Percentiles rank a stretch among this genome's conserved stretches.
phyloP scores from a whole-genome alignment of 208 protist species.

The Acanthamoeba sp. region DNA sequence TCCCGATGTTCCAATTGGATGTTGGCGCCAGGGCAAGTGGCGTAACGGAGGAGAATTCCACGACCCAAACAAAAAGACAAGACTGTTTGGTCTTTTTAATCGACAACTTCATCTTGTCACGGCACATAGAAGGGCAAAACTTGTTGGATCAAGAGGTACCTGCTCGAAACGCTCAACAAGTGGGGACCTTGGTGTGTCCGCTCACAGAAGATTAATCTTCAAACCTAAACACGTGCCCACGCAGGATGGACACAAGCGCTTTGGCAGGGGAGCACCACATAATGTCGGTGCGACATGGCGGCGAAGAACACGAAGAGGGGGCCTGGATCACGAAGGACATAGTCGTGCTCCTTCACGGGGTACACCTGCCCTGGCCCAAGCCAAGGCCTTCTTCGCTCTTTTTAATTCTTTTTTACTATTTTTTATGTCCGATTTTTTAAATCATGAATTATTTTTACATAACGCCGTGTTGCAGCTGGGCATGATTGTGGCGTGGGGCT shows the following conservation, averaged over 20 bases:
- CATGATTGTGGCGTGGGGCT: conserved; percentile 61
- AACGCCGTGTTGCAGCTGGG: neutral
- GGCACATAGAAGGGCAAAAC: no score
- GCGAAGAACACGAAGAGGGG: conserved; percentile 20
- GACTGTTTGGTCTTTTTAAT: no score
- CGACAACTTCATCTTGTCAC: no score
- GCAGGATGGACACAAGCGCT: neutral
- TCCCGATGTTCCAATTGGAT: neutral
- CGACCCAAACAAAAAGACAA: neutral
- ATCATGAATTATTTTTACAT: neutral
- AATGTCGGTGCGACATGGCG: neutral
- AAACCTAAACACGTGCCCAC: no score
- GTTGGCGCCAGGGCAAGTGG: neutral
- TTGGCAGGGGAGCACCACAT: neutral
- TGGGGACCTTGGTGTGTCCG: no score
- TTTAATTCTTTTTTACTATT: neutral
- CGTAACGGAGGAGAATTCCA: neutral
- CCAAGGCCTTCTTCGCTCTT: no score
- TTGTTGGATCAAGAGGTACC: no score
- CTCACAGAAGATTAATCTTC: no score
- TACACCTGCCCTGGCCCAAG: neutral
- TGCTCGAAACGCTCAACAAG: no score
- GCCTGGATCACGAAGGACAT: conserved; percentile 42
- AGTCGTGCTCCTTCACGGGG: conserved; percentile 52
- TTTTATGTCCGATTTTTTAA: neutral